These are phyloP conservation scores for Zancudomyces culisetae DNA, from an alignment of 371 early-diverging fungal species.

Conservation along the genomic window DNA sequence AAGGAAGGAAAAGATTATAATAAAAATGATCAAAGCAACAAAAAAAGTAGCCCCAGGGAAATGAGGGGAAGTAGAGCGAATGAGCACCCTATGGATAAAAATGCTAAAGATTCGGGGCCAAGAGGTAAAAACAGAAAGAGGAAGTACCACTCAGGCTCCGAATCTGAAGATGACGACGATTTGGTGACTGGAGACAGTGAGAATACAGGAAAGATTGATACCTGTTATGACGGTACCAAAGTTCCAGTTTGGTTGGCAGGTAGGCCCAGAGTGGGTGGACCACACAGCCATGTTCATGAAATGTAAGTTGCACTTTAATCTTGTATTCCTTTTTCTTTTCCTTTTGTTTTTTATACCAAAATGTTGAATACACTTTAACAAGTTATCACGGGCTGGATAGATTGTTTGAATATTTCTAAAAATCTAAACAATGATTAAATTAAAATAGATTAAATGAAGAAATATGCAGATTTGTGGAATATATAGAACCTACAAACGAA, in stretches of 20 bases:
- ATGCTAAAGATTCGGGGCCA: no score
- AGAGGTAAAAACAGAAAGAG: no score
- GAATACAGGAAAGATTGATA: neutral
- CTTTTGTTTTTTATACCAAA: neutral
- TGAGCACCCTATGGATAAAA: no score
- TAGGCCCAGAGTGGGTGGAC: neutral
- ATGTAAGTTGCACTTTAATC: neutral
- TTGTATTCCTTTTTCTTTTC: neutral
- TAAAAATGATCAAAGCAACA: no score
- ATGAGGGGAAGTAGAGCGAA: no score
- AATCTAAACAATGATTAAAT: neutral
- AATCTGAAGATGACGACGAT: neutral
- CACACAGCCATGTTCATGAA: neutral
- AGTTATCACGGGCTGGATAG: neutral
- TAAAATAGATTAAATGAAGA: constrained; percentile 36
- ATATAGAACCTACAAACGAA: constrained; percentile 52
- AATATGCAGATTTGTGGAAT: constrained; percentile 47
- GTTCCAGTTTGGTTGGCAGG: neutral
- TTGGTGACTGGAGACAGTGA: neutral
- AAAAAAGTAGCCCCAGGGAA: no score
- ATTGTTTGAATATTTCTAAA: neutral
- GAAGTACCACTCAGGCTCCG: neutral
- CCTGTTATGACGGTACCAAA: neutral
- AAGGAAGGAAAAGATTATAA: no score
- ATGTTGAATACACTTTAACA: neutral